Base-by-base conservation (phyloP, 345 rosid genomes). In the Kandelia obovata region DNA sequence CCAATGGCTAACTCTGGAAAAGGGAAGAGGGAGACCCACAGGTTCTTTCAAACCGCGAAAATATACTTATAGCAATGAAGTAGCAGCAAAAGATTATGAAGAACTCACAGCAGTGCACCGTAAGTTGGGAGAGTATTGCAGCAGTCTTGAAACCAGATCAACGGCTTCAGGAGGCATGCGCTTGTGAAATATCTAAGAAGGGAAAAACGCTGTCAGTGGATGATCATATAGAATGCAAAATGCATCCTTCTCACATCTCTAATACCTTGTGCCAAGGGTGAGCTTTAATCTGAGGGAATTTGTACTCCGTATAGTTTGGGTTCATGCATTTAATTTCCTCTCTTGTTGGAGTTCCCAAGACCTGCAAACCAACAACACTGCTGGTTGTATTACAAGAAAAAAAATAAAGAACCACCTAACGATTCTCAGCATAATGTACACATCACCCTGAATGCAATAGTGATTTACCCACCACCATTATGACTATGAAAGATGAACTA, bases 261-360 rank as follows among this genome's bases (percentile, higher is more conserved):
- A 20, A 32, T 83, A 94, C 99, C 96, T 95, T 94, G 78, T 94
- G 98, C 98, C 98, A 94, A 4, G 98, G 98, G 75, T 91, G 98
- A 73, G 98, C 98, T 78, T 93, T 93, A 43, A 93, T 93, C 82
- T 93, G 98, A 71, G 98, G 98, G 64, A 94, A 94, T 66, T 94
- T 91, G 81, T 85, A 89, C 73, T 95, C 99, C 0, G 96, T 95
- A 74, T 95, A 95, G 67, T 92, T 88, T 23, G 99, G 99, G 61
- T 95, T 95, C 99, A 95, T 95, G 87, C 99, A 94, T 71, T 91
- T 91, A 61, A 94, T 94, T 85, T 94, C 98, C 82, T 94, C 98
- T 77, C 98, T 84, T 0, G 98, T 94, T 58, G 98, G 98, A 64
- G 98, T 94, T 58, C 98, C 98, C 81, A 94, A 82, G 58, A 94